Evolutionary conservation across 495 filamentous ascomycete species (phyloP), one percentile per base, ranked within the genome.

Genomic region (Astrothelium macrocarpum): DNA sequence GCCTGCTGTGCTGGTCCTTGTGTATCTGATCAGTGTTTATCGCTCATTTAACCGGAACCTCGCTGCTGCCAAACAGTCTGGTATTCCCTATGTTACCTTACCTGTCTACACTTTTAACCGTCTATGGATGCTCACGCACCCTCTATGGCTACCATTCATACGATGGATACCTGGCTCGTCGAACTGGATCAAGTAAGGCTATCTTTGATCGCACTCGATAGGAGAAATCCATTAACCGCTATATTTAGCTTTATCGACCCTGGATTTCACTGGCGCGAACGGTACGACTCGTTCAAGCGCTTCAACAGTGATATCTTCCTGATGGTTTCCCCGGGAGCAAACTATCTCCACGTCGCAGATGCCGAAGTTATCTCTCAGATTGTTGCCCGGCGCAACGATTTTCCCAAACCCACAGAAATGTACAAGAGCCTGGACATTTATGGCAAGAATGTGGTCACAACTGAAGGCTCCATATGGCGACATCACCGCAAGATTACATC

Each of bases 401-500:
- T 90, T 67, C 85, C 85, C 28, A 90, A 90, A 70, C 81, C 85
- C 25, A 75, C 81, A 2, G 73, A 82, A 45, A 65, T 78, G 43
- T 89, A 89, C 67, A 67, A 59, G 1, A 71, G 81, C n/a, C 71
- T 90, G 32, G 74, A 78, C 23, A 76, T 88, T 53, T 90, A 83
- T 68, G 87, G 87, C 31, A 71, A 74, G 14, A 90, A 86, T 68
- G 78, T 90, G 2, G 77, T 90, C 28, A 82, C 80, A 0, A 81
- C 84, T 12, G 86, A 89, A 68, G 86, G 85, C 20, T 66, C 76
- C 18, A 58, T 75, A 10, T 90, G 87, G 87, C 78, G 84, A 59
- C 77, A 81, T 71, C 87, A 90, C 71, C 80, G 87, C 59, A 88
- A 86, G 72, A 80, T 86, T 25, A 86, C 84, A 0, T 80, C 83